Base-by-base conservation (phyloP, 306 rosid genomes). In the Pterocarpus santalinus region DNA sequence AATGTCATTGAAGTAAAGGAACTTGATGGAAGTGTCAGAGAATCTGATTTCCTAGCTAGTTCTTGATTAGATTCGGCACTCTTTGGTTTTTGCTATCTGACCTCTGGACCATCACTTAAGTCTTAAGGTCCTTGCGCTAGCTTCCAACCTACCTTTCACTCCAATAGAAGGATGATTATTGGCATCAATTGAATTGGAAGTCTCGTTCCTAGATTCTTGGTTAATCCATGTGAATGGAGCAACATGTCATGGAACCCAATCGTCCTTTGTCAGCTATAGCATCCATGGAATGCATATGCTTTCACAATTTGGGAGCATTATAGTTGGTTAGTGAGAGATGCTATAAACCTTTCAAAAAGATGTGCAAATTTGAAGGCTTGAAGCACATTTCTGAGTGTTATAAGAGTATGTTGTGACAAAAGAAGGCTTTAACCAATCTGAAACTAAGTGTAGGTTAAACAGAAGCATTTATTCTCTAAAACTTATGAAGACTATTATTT, bases 281-380 rank as follows among this genome's bases (percentile, higher is more conserved):
- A 95, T 95, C 91, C 94, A 93, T n/a, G 96, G 85, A 70, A 95
- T 75, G 79, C 87, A 84, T 36, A 88, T n/a, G 77, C 84, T 86
- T 86, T 90, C 98, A 68, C 88, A 76, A 83, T 93, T 93, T 35
- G 98, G 99, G 82, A 90, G 93, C 76, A 95, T 98, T 63, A 93
- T 12, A 73, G 90, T 89, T 61, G n/a, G 77, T 39, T 56, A 57
- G 34, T 22, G 56, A 53, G 49, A 41, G 49, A 76, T 35, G n/a
- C n/a, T n/a, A n/a, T n/a, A n/a, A n/a, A n/a, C n/a, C n/a, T n/a
- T n/a, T n/a, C n/a, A n/a, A n/a, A n/a, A n/a, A n/a, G n/a, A n/a
- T n/a, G n/a, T n/a, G n/a, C n/a, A n/a, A n/a, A n/a, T n/a, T n/a
- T n/a, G n/a, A n/a, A n/a, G n/a, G n/a, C n/a, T n/a, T n/a, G n/a